phyloP scores from a whole-genome alignment of 768 basidiomycete species.

The Mycena capillaripes region DNA sequence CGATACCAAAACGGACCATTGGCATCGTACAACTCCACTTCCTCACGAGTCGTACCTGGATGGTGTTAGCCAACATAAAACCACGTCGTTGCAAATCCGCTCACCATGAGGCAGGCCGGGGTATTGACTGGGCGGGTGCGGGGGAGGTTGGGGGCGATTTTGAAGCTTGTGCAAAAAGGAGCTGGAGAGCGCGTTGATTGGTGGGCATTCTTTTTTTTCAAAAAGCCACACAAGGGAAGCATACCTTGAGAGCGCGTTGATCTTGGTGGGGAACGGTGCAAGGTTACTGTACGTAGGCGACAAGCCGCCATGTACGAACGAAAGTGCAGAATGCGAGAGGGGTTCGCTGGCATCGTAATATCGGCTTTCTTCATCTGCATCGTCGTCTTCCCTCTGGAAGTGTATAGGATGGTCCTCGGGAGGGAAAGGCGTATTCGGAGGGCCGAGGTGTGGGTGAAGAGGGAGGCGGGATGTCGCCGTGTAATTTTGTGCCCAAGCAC shows the following conservation, averaged over 20 bases:
- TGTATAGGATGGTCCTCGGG: slow-evolving; percentile 48
- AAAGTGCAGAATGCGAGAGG: slow-evolving; percentile 84
- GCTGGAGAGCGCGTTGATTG: slow-evolving; percentile 80
- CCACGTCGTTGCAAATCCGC: slow-evolving; percentile 14
- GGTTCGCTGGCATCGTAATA: slow-evolving; percentile 55
- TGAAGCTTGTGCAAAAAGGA: slow-evolving; percentile 82
- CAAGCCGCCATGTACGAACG: slow-evolving; percentile 95
- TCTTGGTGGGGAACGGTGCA: slow-evolving; percentile 85
- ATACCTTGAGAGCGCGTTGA: too few relatives aligned
- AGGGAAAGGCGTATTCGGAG: slow-evolving; percentile 74
- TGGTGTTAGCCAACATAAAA: slow-evolving; percentile 38
- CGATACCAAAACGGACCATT: slow-evolving; percentile 96
- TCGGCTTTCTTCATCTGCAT: slow-evolving; percentile 35
- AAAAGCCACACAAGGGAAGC: too few relatives aligned
- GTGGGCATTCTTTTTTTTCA: too few relatives aligned
- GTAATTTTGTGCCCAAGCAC: slow-evolving; percentile 89
- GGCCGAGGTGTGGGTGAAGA: slow-evolving; percentile 77
- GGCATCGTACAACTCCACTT: slow-evolving; percentile 77
- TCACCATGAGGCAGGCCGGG: slow-evolving; percentile 74
- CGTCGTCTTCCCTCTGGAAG: slow-evolving; percentile 46
- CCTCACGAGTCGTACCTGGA: slow-evolving; percentile 72
- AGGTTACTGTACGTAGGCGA: slow-evolving; percentile 82
- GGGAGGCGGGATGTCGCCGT: slow-evolving; percentile 86
- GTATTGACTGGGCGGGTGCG: slow-evolving; percentile 86
- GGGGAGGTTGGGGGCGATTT: slow-evolving; percentile 73